Evolutionary conservation across 1,139 yeast genomes (phyloP), one percentile per base, ranked within the genome.

Genomic region (Eremothecium cymbalariae): DNA sequence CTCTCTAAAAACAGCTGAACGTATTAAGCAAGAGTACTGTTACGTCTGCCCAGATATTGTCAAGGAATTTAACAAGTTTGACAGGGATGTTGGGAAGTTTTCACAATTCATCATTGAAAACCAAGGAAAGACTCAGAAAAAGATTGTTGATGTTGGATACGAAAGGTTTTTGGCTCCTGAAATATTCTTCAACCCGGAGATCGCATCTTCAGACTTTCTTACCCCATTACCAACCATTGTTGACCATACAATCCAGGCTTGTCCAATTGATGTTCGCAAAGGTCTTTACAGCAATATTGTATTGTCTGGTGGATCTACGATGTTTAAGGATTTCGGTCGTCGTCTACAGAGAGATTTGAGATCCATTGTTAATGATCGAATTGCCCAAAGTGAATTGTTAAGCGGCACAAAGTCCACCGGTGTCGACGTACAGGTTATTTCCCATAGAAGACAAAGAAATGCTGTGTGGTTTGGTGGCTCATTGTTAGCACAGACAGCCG

Each of bases 391-490:
- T 56, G 98, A 90, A 62, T 66, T 68, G 49, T 64, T 77, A 43
- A 78, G 90, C 50, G 85, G 85, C 19, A 82, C 88, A 20, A 84
- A 80, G 62, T 79, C 94, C 33, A 83, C 94, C 21, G 98, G 98
- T 55, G 90, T 93, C 32, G 95, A 88, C 40, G 99, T 93, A 38
- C 94, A 84, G 64, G 99, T 93, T 43, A 88, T 93, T 48, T 77
- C 94, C 17, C 99, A 93, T 65, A 86, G 90, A 68, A 83, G 93
- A 64, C 99, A 93, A 67, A 74, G 95, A 58, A 85, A 90, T 55
- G 99, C 99, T 6, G 99, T 93, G 40, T 93, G 98, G 98, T 93
- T 88, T 59, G 99, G 99, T 49, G 99, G 98, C 45, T 83, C 95
- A 14, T 68, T 93, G 50, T 72, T 93, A 57, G 97, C 99, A 1